Evolutionary conservation across 768 basidiomycete species (phyloP).

Genomic region (Leccinum boreale): DNA sequence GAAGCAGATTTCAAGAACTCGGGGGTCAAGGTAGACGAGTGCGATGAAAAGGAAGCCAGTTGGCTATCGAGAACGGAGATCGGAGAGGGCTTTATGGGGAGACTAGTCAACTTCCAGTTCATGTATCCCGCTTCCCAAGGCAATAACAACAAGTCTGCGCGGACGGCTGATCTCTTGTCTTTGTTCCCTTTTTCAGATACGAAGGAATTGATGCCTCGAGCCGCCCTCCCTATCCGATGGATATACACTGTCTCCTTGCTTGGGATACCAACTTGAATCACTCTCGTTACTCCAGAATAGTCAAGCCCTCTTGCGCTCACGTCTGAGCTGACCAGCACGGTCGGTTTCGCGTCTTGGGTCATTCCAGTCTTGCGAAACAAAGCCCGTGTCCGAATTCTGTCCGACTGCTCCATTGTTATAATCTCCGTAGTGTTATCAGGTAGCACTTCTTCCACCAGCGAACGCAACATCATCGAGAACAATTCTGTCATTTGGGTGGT

Average conservation of each 20-base stretch:
- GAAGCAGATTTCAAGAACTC: constrained; percentile 29
- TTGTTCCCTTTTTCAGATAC: constrained; percentile 29
- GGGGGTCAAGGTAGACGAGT: constrained; percentile 9
- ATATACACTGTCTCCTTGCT: constrained; percentile 67
- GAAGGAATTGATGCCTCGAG: constrained; percentile 53
- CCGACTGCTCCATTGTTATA: constrained; percentile 50
- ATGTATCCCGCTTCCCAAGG: constrained; percentile 78
- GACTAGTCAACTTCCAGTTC: constrained; percentile 53
- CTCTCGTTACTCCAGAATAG: constrained; percentile 84
- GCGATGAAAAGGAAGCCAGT: constrained; percentile 11
- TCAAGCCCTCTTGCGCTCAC: constrained; percentile 88
- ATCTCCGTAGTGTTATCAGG: constrained; percentile 57
- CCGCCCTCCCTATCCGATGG: constrained; percentile 84
- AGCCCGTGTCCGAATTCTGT: constrained; percentile 26
- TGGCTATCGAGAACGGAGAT: constrained; percentile 10
- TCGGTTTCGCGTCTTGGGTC: constrained; percentile 35
- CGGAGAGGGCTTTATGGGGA: constrained; percentile 66
- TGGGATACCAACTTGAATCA: constrained; percentile 89
- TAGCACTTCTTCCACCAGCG: constrained; percentile 41
- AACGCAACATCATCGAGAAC: constrained; percentile 58
- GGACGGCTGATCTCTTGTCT: constrained; percentile 28
- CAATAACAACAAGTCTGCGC: constrained; percentile 73
- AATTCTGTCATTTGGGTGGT: constrained; percentile 86
- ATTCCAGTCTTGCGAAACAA: constrained; percentile 11
- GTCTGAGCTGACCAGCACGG: constrained; percentile 80